These are phyloP conservation scores for Chaetothyriales sp. DNA, from an alignment of 2,329 filamentous ascomycete species.

Conservation along the genomic window DNA sequence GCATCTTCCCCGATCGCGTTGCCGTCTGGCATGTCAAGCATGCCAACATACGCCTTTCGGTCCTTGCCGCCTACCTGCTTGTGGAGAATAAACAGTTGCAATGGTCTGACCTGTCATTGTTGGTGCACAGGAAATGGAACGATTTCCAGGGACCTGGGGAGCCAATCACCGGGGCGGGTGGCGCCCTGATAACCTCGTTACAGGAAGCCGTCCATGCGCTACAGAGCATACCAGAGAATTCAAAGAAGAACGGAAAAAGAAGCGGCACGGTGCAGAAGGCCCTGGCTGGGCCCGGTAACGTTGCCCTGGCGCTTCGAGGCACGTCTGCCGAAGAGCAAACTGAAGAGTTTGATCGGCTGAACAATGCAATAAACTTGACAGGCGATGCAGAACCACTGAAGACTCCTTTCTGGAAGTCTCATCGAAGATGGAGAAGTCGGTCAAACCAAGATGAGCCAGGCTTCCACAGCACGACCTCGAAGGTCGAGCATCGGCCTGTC, in stretches of 20 bases:
- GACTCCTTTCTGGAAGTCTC: slow-evolving; percentile 1
- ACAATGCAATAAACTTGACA: slow-evolving; percentile 8
- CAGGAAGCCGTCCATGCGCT: slow-evolving; percentile 35
- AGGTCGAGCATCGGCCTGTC: slow-evolving; percentile 4
- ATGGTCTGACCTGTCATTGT: slow-evolving; percentile 33
- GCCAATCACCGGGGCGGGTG: slow-evolving; percentile 35
- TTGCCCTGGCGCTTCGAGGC: slow-evolving; percentile 11
- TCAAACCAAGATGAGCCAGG: not conserved
- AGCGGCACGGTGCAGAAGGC: slow-evolving; percentile 18
- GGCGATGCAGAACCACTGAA: slow-evolving; percentile 13
- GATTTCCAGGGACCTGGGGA: slow-evolving; percentile 41
- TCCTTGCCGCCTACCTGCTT: slow-evolving; percentile 39
- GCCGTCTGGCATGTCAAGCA: slow-evolving; percentile 39
- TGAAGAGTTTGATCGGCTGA: slow-evolving; percentile 4
- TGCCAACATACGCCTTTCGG: slow-evolving; percentile 33
- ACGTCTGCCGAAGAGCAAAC: slow-evolving; percentile 6
- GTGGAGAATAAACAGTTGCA: slow-evolving; percentile 38
- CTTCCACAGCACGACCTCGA: slow-evolving; percentile 3
- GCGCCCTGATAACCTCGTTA: slow-evolving; percentile 30
- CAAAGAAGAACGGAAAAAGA: slow-evolving; percentile 31
- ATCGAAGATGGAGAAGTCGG: not conserved
- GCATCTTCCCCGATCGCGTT: slow-evolving; percentile 29
- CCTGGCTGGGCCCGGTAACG: slow-evolving; percentile 10
- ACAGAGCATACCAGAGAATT: slow-evolving; percentile 33
- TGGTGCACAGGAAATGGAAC: slow-evolving; percentile 36